Evolutionary conservation across 2,329 filamentous ascomycete species (phyloP).

Genomic region (Phialophora expanda): DNA sequence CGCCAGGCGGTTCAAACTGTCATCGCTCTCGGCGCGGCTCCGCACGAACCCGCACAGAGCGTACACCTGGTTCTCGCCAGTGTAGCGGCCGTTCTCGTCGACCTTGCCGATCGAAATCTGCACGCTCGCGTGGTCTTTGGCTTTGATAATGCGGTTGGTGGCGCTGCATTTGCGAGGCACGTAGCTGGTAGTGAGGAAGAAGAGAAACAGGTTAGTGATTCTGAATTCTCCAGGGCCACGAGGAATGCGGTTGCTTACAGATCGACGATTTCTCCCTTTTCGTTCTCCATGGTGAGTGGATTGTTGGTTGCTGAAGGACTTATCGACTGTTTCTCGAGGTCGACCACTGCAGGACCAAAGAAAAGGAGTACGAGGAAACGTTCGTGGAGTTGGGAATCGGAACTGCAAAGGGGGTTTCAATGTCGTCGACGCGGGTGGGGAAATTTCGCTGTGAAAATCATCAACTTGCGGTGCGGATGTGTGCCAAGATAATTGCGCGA

Average conservation of each 20-base stretch:
- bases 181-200: constrained; percentile 65
- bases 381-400: neutral
- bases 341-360: neutral
- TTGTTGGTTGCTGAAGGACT: neutral
- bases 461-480: neutral
- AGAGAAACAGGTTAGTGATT: constrained; percentile 5
- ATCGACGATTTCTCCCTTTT: constrained; percentile 99
- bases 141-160: constrained; percentile 99
- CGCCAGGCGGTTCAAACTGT: constrained; percentile 91
- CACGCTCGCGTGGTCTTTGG: constrained; percentile 98
- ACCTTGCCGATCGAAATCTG: constrained; percentile 98
- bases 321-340: neutral
- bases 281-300: constrained; percentile 90
- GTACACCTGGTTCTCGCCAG: constrained; percentile 96
- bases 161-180: constrained; percentile 98
- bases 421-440: neutral
- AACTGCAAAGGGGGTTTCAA: neutral
- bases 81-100: constrained; percentile 97
- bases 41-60: constrained; percentile 97
- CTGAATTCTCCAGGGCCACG: neutral
- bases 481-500: neutral
- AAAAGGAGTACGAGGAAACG: neutral
- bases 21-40: constrained; percentile 96
- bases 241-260: constrained; percentile 65
- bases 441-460: neutral